Conservation (phyloP, 2,329 filamentous ascomycete species). For the Fusarium verticillioides region DNA sequence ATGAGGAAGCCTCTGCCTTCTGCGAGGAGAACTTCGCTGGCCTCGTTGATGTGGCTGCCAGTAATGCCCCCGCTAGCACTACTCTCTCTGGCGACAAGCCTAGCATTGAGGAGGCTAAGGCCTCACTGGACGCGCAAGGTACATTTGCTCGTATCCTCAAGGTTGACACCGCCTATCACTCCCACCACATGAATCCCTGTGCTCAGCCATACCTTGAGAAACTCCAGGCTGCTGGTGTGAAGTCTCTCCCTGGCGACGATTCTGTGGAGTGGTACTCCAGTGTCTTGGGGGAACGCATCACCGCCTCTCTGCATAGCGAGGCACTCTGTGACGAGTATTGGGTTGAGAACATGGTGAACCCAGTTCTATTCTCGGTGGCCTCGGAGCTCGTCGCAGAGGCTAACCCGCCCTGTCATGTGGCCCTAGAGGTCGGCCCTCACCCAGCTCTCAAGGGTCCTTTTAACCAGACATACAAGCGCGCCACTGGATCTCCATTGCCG, state of each 20-base stretch:
- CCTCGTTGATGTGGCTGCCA: constrained; percentile 40
- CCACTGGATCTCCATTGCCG: neutral
- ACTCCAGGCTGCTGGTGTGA: neutral
- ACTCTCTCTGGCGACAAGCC: constrained; percentile 48
- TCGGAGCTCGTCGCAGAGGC: constrained; percentile 7
- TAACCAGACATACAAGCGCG: constrained; percentile 51
- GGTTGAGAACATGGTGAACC: constrained; percentile 40
- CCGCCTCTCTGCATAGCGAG: neutral
- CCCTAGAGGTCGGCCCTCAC: constrained; percentile 59
- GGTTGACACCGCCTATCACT: constrained; percentile 62
- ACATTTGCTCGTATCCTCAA: constrained; percentile 47
- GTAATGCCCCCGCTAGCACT: constrained; percentile 37
- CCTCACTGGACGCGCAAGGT: constrained; percentile 20
- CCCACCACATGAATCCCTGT: constrained; percentile 56
- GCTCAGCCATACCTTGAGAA: constrained; percentile 21
- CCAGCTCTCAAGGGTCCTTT: constrained; percentile 59
- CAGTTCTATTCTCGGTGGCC: constrained; percentile 41
- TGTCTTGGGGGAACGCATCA: neutral
- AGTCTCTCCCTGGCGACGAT: neutral
- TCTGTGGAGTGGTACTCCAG: constrained; percentile 35
- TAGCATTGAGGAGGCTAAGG: constrained; percentile 40
- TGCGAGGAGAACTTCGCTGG: constrained; percentile 25
- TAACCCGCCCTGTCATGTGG: neutral
- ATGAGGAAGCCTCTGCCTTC: constrained; percentile 24
- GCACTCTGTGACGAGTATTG: constrained; percentile 31